A percentile compares a stretch with the other conserved stretches of the same genome.
These are phyloP conservation scores for Fusarium papillatum DNA, from an alignment of 2,329 filamentous ascomycete genomes.

Conservation along the genomic window DNA sequence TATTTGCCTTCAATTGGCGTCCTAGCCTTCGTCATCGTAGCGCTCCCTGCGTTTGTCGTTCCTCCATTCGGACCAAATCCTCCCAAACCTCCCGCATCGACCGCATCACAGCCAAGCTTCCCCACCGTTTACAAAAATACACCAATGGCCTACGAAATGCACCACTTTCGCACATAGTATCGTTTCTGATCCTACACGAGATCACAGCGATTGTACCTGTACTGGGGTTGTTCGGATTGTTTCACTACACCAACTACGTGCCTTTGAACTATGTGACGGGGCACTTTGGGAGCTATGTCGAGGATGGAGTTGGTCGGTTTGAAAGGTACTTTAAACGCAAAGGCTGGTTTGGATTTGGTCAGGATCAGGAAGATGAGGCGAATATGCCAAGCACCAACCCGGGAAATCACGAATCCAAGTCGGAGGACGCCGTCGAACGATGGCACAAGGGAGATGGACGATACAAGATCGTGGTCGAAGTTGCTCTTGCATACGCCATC, in stretches of 20 bases:
- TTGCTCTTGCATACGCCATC: constrained; percentile 91
- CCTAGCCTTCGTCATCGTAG: constrained; percentile 28
- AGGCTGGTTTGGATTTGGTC: constrained; percentile 81
- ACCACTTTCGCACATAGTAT: constrained; percentile 84
- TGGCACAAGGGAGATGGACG: constrained; percentile 57
- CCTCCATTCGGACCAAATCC: constrained; percentile 40
- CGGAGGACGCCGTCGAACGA: constrained; percentile 48
- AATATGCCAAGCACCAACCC: not conserved
- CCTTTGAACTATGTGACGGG: constrained; percentile 68
- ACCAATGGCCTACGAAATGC: constrained; percentile 79
- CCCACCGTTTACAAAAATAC: constrained; percentile 77
- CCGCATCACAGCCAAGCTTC: constrained; percentile 68
- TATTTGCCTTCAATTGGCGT: constrained; percentile 37
- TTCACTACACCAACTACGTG: constrained; percentile 85
- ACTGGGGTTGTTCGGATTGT: constrained; percentile 78
- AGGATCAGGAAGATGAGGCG: constrained; percentile 41
- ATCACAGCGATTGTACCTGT: constrained; percentile 88
- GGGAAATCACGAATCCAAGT: constrained; percentile 24
- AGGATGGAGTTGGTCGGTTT: constrained; percentile 79
- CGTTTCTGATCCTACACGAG: constrained; percentile 94
- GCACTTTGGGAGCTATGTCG: constrained; percentile 64
- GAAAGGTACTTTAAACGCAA: constrained; percentile 83
- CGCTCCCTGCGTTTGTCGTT: constrained; percentile 10
- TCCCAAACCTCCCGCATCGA: constrained; percentile 55
- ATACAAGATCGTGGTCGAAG: constrained; percentile 72